Evolutionary conservation across 2,329 filamentous ascomycete genomes (phyloP), one percentile per base, ranked within the genome.

Genomic region (Xylaria hypoxylon): DNA sequence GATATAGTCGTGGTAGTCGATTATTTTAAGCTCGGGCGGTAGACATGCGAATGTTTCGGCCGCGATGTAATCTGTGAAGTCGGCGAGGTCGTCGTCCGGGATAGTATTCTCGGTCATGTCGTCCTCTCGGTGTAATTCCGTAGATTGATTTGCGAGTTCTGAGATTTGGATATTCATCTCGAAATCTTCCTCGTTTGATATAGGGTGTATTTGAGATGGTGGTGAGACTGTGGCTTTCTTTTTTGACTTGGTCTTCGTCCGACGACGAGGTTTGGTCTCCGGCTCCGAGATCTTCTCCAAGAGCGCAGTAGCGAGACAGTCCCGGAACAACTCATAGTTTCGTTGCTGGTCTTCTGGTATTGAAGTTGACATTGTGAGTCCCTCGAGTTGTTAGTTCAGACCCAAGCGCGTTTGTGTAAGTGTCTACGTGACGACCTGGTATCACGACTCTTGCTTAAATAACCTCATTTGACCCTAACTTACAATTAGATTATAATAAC

Each of bases 11-110:
- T 86, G 78, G 78, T 93, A 87, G 28, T 88, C 86, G 2, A 95
- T 80, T 1, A 81, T 83, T 70, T 87, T 85, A 0, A 96, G 81
- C 19, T 86, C 81, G 0, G 74, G 24, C 0, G 92, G 92, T 1
- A 96, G 84, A 40, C 80, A 82, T 5, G 83, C 79, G 78, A 95
- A 96, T 59, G 90, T 87, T 75, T 92, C 86, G 53, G 81, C 79
- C 26, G 92, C 89, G 33, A 96, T 85, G 78, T 94, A 96, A 82
- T 94, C 89, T 60, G 92, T 89, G 78, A 96, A 96, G 1, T 96
- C 93, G 28, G 88, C 87, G 24, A 96, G 80, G 61, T 94, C 92
- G 71, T 91, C 90, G 5, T 86, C 87, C 71, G 35, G 10, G 13
- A 28, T 33, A 2, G 40, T 42, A 24, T 28, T 22, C 6, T 56